These are phyloP conservation scores for Macrolepiota albuminosa DNA, from an alignment of 768 basidiomycete genomes.

Conservation along the genomic window DNA sequence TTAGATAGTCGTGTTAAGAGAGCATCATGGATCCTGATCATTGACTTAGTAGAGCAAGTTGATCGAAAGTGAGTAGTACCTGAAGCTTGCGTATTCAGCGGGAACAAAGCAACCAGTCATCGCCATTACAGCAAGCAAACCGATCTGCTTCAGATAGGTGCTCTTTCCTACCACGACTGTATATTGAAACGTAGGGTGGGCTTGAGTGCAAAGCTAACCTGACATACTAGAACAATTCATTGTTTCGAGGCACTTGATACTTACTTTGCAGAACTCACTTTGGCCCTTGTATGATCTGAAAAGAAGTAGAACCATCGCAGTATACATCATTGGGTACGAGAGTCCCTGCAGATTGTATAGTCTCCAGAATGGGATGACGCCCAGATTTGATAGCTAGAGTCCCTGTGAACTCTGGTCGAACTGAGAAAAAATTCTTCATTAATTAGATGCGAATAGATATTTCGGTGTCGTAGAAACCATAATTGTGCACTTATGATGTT, in stretches of 20 bases:
- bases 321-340: conserved; percentile 90
- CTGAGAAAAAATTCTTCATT: conserved; percentile 30
- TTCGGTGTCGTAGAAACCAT: conserved; percentile 25
- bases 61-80: conserved; percentile 30
- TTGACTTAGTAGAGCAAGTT: not conserved
- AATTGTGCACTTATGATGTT: conserved; percentile 37
- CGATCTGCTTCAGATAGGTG: conserved; percentile 88
- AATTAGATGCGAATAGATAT: not conserved
- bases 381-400: conserved; percentile 88
- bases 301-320: conserved; percentile 76
- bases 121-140: conserved; percentile 78
- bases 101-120: conserved; percentile 92
- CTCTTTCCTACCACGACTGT: conserved; percentile 62
- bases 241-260: not conserved
- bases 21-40: conserved; percentile 68
- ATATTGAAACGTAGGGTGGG: not conserved
- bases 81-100: conserved; percentile 89
- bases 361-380: conserved; percentile 84
- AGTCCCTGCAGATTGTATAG: conserved; percentile 57
- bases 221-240: conserved; percentile 34
- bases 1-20: conserved; percentile 88
- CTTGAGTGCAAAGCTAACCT: conserved; percentile 20
- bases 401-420: conserved; percentile 88
- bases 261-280: conserved; percentile 48
- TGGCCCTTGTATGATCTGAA: conserved; percentile 90